Evolutionary conservation across 768 basidiomycete species (phyloP).

Genomic region (Glaciozyma martinii): DNA sequence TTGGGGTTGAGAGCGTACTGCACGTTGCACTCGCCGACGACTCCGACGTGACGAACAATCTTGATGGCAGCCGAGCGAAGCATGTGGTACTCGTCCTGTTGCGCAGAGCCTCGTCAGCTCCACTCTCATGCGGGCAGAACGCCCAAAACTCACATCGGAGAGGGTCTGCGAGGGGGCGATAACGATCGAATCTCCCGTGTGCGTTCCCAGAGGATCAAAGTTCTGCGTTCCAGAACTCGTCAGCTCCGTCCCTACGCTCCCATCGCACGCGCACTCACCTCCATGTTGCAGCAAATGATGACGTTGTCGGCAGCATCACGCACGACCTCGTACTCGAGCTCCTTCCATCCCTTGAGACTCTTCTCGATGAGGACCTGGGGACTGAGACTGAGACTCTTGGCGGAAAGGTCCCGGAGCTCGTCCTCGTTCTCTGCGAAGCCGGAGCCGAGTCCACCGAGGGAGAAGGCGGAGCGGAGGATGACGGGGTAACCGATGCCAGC

Average conservation of each 20-base stretch:
- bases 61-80: conserved; percentile 94
- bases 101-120: background rate
- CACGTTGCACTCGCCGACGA: conserved; percentile 92
- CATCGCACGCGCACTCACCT: conserved; percentile 18
- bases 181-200: conserved; percentile 98
- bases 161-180: conserved; percentile 97
- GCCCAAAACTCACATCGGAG: conserved; percentile 50
- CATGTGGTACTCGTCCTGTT: conserved; percentile 80
- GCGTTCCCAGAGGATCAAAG: conserved; percentile 96
- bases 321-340: conserved; percentile 98
- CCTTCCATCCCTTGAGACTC: conserved; percentile 99
- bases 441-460: conserved; percentile 94
- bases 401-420: conserved; percentile 86
- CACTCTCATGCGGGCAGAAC: background rate
- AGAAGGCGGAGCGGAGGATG: conserved; percentile 92
- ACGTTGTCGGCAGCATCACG: conserved; percentile 95
- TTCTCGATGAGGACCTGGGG: conserved; percentile 96
- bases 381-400: conserved; percentile 77
- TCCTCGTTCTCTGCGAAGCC: conserved; percentile 93
- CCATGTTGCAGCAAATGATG: conserved; percentile 99
- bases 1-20: conserved; percentile 95
- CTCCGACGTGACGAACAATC: conserved; percentile 60
- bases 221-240: conserved; percentile 50
- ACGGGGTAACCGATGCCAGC: conserved; percentile 91
- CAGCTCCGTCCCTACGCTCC: background rate